phyloP scores from a whole-genome alignment of 345 rosid genomes.

The Fremontodendron californicum region DNA sequence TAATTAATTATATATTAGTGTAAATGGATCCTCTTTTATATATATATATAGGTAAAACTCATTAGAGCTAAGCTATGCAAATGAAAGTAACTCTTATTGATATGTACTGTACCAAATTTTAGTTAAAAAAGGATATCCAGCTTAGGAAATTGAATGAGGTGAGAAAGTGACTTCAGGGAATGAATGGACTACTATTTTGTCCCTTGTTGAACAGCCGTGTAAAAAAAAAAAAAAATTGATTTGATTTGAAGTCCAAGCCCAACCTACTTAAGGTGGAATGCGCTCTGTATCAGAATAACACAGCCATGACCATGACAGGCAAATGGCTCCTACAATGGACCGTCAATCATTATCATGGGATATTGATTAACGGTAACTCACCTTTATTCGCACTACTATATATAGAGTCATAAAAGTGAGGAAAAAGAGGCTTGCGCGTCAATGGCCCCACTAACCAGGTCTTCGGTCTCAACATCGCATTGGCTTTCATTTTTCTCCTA shows the following conservation, averaged over 20 bases:
- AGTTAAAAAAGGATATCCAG: too few species aligned
- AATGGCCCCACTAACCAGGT: neutral
- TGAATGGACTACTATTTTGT: neutral
- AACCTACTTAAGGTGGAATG: neutral
- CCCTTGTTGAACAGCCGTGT: neutral
- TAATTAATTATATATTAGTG: too few species aligned
- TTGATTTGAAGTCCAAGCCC: neutral
- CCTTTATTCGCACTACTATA: neutral
- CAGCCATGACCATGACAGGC: neutral
- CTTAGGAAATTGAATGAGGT: too few species aligned
- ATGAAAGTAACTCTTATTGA: too few species aligned
- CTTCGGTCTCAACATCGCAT: neutral
- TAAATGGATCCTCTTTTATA: too few species aligned
- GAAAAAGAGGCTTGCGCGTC: neutral
- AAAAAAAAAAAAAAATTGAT: too few species aligned
- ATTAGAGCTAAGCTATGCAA: too few species aligned
- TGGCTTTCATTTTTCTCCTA: neutral
- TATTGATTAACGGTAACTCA: neutral
- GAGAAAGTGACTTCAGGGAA: too few species aligned
- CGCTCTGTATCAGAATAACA: neutral
- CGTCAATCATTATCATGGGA: neutral
- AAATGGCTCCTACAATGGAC: neutral
- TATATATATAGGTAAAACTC: too few species aligned
- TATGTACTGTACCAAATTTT: too few species aligned
- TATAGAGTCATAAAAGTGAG: neutral